Base-by-base conservation (phyloP, 1,284 basidiomycete genomes). In the Heliocybe sulcata region DNA sequence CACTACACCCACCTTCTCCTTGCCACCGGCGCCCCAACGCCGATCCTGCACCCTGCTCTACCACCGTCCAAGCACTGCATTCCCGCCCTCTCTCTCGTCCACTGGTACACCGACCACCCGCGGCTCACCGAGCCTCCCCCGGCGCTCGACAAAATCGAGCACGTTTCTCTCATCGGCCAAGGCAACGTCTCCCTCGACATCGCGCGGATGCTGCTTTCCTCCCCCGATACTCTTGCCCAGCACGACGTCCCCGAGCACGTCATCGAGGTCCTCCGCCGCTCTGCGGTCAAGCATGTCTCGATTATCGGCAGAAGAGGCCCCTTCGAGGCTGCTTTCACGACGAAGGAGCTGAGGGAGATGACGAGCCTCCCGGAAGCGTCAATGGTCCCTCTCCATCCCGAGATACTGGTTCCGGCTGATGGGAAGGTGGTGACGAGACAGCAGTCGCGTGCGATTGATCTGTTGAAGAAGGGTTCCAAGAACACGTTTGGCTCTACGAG, bases 71-170 rank as follows among this genome's bases (percentile, higher is more conserved):
- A 60, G 55, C 75, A 82, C 58, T 90, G 90, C 59, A 69, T 87
- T 1, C 83, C 93, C 1, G 94, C 95, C 0, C 77, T 98, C 2
- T 85, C 85, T 1, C 75, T 99, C 53, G 96, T 99, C 1, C 90
- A 95, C 63, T 99, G 96, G 96, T 99, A 99, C 73, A 99, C 97
- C 35, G 87, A 84, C 45, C 94, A 99, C 68, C 95, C 95, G 1
- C 79, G 82, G 12, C 66, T 71, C 8, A 74, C 81, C 0, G 12
- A 26, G 47, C 66, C 77, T 0, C 70, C 82, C 0, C 86, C 85
- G 1, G 73, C 82, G 3, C 77, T 98, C 0, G 75, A 83, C 31
- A 74, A 75, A 29, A 70, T 83, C 0, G 67, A 76, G 3, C 87
- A 94, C 59, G 85, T 97, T 45, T 85, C 91, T 0, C 74, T 99